phyloP scores from a whole-genome alignment of 2,329 filamentous ascomycete species.

The Trichoderma pleuroti region DNA sequence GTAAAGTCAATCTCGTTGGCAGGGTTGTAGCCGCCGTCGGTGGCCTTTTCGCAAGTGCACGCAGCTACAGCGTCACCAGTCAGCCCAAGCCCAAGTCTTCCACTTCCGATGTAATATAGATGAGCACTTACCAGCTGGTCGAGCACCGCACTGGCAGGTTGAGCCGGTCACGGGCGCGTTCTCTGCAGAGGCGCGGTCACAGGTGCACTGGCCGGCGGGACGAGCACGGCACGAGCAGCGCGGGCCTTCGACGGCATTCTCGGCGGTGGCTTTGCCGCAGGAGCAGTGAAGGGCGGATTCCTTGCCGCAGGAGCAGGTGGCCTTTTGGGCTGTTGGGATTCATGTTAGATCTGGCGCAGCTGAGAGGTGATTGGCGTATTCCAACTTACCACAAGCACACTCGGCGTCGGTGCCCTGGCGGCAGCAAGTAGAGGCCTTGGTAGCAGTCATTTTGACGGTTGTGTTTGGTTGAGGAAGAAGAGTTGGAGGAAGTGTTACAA shows the following conservation, averaged over 20 bases:
- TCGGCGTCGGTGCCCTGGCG: conserved; percentile 46
- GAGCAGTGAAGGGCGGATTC: conserved; percentile 81
- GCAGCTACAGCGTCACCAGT: conserved; percentile 44
- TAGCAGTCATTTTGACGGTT: conserved; percentile 32
- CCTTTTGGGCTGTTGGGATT: conserved; percentile 52
- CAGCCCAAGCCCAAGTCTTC: not conserved
- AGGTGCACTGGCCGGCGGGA: conserved; percentile 77
- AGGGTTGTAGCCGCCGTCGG: conserved; percentile 58
- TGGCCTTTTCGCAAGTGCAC: conserved; percentile 79
- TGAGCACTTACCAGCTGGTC: conserved; percentile 58
- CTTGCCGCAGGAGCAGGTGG: conserved; percentile 85
- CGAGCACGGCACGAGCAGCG: conserved; percentile 82
- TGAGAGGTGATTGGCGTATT: not conserved
- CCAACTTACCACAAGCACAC: conserved; percentile 55
- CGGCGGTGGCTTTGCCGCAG: conserved; percentile 70
- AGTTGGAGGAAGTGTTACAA: not conserved
- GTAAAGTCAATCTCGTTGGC: conserved; percentile 83
- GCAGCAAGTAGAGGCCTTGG: conserved; percentile 52
- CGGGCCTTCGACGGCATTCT: conserved; percentile 71
- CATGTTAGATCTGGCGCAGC: not conserved
- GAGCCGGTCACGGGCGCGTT: conserved; percentile 59
- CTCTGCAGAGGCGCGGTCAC: conserved; percentile 67
- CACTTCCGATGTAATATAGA: too few species aligned
- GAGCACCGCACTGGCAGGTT: conserved; percentile 73
- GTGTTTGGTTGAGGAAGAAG: not conserved